phyloP scores from a whole-genome alignment of 1,284 basidiomycete species.

The Lignosus rhinocerotis region DNA sequence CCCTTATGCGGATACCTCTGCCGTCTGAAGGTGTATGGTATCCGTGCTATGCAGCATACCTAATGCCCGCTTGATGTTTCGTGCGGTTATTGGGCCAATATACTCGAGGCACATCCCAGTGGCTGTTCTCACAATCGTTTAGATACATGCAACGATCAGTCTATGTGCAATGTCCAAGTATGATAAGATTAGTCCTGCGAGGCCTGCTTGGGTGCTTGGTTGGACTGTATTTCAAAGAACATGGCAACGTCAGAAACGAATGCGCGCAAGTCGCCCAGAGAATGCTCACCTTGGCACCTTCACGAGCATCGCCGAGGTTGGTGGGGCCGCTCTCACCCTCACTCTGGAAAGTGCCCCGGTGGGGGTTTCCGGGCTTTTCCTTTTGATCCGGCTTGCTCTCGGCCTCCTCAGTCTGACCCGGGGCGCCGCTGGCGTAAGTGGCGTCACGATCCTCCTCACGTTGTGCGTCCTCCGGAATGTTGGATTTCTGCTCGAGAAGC shows the following conservation, averaged over 20 bases:
- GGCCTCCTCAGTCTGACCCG: conserved; percentile 21
- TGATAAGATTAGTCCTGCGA: conserved; percentile 9
- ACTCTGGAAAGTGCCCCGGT: conserved; percentile 19
- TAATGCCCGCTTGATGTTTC: no score
- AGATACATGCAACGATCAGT: conserved; percentile 17
- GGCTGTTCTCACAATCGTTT: not conserved
- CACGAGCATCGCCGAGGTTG: conserved; percentile 19
- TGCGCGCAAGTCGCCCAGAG: no score
- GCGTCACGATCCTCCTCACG: conserved; percentile 19
- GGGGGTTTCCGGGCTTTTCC: conserved; percentile 19
- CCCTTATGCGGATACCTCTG: no score
- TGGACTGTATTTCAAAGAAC: conserved; percentile 12
- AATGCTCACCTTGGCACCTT: conserved; percentile 19
- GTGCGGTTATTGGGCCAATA: not conserved
- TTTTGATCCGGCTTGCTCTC: conserved; percentile 26
- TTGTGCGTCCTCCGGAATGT: conserved; percentile 23
- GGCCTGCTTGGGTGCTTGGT: conserved; percentile 28
- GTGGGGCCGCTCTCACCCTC: conserved; percentile 19
- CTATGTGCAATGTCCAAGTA: conserved; percentile 5
- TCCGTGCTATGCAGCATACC: no score
- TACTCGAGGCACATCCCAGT: not conserved
- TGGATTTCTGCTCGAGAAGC: conserved; percentile 14
- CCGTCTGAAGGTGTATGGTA: no score
- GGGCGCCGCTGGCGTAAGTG: conserved; percentile 21
- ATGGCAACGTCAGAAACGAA: not conserved